Evolutionary conservation across 2,329 filamentous ascomycete genomes (phyloP), one percentile per base, ranked within the genome.

Genomic region (Nemania sp.): DNA sequence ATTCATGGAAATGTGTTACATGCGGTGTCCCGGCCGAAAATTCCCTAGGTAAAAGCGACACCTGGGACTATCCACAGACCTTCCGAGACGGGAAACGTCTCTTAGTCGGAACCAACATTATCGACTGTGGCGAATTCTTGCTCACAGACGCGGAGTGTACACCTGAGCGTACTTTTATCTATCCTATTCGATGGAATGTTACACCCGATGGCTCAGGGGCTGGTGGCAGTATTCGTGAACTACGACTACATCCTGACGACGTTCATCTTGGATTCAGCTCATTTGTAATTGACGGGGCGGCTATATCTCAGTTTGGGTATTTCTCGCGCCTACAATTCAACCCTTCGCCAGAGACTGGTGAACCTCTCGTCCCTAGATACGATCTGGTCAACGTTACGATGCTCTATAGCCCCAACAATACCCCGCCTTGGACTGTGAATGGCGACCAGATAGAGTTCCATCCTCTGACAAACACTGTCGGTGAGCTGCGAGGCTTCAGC

Each of bases 401-500:
- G 2, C 64, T 63, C 24, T 49, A 38, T 15, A 67, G 35, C 22
- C 57, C 58, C 2, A 35, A 58, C 20, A 24, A 32, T n/a, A 45
- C 59, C 7, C 11, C 26, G 15, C 64, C 64, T 1, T 67, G 29
- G 32, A 67, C 53, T 1, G 13, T 67, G 5, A 15, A 67, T 13
- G 64, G 64, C 1, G 53, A 63, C 43, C 27, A 58, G 22, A 11
- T 67, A 13, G 18, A 24, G 1, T 53, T 63, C 26, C 26, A 63
- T 10, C 52, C 24, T 13, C 20, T 41, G 1, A 5, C 57, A 6
- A 67, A 43, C 24, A 18, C 2, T 15, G 53, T 67, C 26, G 64
- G 64, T 7, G 64, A 67, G 64, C 13, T 67, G 7, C 43, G 64
- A 35, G 64, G 64, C 3, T 55, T 63, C n/a, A 67, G 35, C 10